Conservation (phyloP, 1,284 basidiomycete species). For the Apiotrichum montevideense region DNA sequence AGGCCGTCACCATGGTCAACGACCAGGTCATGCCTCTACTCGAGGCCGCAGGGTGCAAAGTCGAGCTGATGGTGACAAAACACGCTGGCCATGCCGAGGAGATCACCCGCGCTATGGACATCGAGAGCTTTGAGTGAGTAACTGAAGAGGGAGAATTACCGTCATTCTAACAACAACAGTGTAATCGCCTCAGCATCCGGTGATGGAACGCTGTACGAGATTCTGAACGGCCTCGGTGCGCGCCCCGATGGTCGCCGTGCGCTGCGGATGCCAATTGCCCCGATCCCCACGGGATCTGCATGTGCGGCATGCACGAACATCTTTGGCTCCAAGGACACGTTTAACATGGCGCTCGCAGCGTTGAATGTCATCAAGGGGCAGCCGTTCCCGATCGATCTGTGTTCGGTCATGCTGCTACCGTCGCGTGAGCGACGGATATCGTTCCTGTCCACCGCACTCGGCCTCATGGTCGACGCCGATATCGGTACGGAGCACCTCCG, state of each 20-base stretch:
- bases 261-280: slow-evolving; percentile 68
- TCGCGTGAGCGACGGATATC: slow-evolving; percentile 55
- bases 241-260: slow-evolving; percentile 65
- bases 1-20: slow-evolving; percentile 58
- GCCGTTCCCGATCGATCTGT: slow-evolving; percentile 72
- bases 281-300: slow-evolving; percentile 69
- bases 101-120: slow-evolving; percentile 57
- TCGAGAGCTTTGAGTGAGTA: slow-evolving; percentile 57
- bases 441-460: slow-evolving; percentile 81
- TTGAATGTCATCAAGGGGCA: slow-evolving; percentile 82
- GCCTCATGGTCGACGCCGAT: slow-evolving; percentile 88
- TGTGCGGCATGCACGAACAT: slow-evolving; percentile 46
- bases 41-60: slow-evolving; percentile 62
- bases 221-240: slow-evolving; percentile 83
- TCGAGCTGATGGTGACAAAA: slow-evolving; percentile 62
- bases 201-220: slow-evolving; percentile 83
- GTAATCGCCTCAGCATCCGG: slow-evolving; percentile 80
- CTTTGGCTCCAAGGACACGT: slow-evolving; percentile 55
- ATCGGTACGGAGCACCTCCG: slow-evolving; percentile 75
- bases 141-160: not conserved
- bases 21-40: slow-evolving; percentile 72
- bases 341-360: slow-evolving; percentile 66
- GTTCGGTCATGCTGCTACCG: slow-evolving; percentile 56
- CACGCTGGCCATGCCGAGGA: slow-evolving; percentile 66
- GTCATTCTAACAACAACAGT: slow-evolving; percentile 27